Percentiles rank a stretch among this genome's conserved stretches.
Conservation (phyloP, 495 filamentous ascomycete genomes). For the Xylaria telfairii region DNA sequence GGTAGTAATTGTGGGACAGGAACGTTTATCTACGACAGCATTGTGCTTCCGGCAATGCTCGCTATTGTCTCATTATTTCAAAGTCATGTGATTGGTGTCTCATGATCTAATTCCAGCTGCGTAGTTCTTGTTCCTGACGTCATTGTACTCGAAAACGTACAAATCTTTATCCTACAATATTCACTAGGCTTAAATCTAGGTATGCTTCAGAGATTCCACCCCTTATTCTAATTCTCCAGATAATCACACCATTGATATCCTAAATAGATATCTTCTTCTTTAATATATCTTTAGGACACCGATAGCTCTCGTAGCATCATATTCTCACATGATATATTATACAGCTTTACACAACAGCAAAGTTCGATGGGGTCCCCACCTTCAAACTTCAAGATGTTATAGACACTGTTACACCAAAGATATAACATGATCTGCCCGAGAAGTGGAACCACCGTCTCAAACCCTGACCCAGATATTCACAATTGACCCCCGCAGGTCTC, state of each 20-base stretch:
- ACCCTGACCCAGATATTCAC: not conserved
- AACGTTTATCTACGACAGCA: not conserved
- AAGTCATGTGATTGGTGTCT: constrained; percentile 6
- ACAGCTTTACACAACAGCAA: not conserved
- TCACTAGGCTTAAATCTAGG: not conserved
- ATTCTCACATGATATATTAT: not conserved
- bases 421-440: not conserved
- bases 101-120: not conserved
- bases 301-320: not conserved
- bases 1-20: not conserved
- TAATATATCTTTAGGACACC: no score
- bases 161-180: not conserved
- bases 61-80: not conserved
- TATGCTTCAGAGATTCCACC: not conserved
- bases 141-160: not conserved
- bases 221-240: not conserved
- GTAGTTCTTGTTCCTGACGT: not conserved
- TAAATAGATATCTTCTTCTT: no score
- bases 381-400: no score
- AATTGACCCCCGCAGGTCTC: not conserved
- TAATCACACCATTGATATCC: no score
- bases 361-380: no score
- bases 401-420: not conserved
- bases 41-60: not conserved
- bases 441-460: not conserved